Percentiles rank a stretch among this genome's conserved stretches.
These are phyloP conservation scores for Coemansia sp. DNA, from an alignment of 192 early-diverging fungal genomes.

Conservation along the genomic window DNA sequence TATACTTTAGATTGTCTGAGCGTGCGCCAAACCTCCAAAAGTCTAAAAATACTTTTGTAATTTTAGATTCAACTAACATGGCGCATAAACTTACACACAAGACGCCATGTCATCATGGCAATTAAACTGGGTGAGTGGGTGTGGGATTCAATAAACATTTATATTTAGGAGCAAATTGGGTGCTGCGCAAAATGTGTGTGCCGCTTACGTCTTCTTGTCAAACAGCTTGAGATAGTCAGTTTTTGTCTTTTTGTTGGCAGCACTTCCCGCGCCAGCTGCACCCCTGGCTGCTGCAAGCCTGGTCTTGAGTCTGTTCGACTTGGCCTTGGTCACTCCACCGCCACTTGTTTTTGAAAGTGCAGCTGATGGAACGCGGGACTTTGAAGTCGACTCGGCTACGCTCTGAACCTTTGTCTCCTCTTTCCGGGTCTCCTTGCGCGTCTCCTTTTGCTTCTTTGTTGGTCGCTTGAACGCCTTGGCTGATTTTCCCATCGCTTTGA, in stretches of 20 bases:
- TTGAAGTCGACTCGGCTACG: too few species aligned
- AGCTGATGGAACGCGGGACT: neutral
- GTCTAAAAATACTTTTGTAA: too few species aligned
- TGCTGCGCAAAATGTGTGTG: neutral
- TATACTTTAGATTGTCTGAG: too few species aligned
- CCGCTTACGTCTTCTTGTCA: constrained; percentile 9
- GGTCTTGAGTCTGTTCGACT: constrained; percentile 23
- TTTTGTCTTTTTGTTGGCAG: constrained; percentile 3
- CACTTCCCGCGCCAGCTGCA: neutral
- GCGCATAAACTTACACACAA: too few species aligned
- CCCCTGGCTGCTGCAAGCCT: constrained; percentile 17
- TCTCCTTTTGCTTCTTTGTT: constrained; percentile 63
- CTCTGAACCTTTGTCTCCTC: neutral
- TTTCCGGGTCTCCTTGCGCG: constrained; percentile 19
- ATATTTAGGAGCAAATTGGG: too few species aligned
- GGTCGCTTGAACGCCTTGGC: constrained; percentile 70
- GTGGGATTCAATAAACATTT: too few species aligned
- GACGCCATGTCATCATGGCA: too few species aligned
- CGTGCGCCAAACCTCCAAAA: too few species aligned
- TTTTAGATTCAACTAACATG: too few species aligned
- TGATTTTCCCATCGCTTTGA: constrained; percentile 58
- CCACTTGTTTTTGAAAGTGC: constrained; percentile 9
- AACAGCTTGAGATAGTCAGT: constrained; percentile 38
- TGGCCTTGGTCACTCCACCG: constrained; percentile 32
- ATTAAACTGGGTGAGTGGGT: too few species aligned